Evolutionary conservation across 1,139 yeast species (phyloP).

Genomic region (Magnusiomyces ingens): DNA sequence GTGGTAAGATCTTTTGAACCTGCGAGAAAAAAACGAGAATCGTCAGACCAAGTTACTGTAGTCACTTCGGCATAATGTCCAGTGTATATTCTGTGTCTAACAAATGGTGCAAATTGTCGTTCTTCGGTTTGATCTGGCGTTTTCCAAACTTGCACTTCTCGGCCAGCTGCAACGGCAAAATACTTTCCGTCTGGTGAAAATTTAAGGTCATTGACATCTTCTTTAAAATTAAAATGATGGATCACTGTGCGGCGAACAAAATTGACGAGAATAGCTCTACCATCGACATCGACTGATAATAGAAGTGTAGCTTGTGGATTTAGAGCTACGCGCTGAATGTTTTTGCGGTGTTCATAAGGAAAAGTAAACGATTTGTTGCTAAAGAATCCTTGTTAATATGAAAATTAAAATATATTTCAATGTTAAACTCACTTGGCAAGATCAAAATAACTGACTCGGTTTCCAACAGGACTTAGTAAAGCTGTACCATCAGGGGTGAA

Average conservation of each 20-base stretch:
- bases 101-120: constrained; percentile 92
- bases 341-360: constrained; percentile 86
- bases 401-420: not conserved
- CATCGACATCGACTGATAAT: constrained; percentile 80
- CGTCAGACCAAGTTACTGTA: constrained; percentile 80
- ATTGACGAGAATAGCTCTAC: constrained; percentile 87
- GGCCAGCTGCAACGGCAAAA: constrained; percentile 79
- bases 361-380: constrained; percentile 79
- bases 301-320: constrained; percentile 76
- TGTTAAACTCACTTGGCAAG: constrained; percentile 43
- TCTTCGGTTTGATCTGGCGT: constrained; percentile 65
- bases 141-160: constrained; percentile 88
- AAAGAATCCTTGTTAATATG: not conserved
- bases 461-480: constrained; percentile 88
- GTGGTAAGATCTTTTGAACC: constrained; percentile 89
- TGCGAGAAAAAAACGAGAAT: constrained; percentile 79
- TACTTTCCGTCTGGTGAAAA: constrained; percentile 86
- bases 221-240: constrained; percentile 91
- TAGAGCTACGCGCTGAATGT: constrained; percentile 70
- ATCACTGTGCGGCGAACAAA: constrained; percentile 78
- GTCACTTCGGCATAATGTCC: constrained; percentile 87
- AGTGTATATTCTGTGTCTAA: constrained; percentile 80
- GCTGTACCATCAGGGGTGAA: constrained; percentile 83
- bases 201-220: constrained; percentile 60
- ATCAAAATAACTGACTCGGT: constrained; percentile 84